phyloP scores from a whole-genome alignment of 352 stramenopile genomes.

The Phytophthora capsici region DNA sequence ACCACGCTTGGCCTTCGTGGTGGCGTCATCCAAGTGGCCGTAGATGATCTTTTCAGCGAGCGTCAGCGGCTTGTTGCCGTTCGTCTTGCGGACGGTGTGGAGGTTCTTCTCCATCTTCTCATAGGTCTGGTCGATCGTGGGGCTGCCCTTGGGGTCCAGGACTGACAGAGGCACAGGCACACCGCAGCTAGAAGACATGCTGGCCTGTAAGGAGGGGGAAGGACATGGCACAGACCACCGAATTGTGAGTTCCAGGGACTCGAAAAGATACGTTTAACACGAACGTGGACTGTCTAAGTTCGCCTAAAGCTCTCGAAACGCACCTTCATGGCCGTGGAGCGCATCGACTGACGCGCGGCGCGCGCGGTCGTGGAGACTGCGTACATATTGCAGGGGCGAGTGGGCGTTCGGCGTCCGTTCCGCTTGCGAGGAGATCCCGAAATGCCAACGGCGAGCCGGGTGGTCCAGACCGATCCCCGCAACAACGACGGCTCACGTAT shows the following conservation, averaged over 20 bases:
- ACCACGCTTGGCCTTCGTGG: conserved; percentile 82
- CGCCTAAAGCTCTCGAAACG: conserved; percentile 4
- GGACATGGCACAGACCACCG: conserved; percentile 12
- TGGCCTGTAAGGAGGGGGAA: conserved; percentile 40
- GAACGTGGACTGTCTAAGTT: conserved; percentile 8
- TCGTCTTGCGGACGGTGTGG: conserved; percentile 88
- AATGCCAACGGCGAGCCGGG: conserved; percentile 47
- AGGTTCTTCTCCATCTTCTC: conserved; percentile 93
- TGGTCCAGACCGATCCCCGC: conserved; percentile 29
- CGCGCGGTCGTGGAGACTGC: conserved; percentile 65
- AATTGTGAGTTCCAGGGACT: conserved; percentile 11
- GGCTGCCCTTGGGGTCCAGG: conserved; percentile 90
- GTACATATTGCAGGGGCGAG: conserved; percentile 48
- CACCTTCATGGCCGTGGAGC: conserved; percentile 71
- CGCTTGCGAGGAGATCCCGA: conserved; percentile 75
- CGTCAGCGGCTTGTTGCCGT: conserved; percentile 90
- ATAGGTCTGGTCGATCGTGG: conserved; percentile 94
- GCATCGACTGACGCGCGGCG: conserved; percentile 71
- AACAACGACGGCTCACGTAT: conserved; percentile 14
- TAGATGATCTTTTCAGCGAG: conserved; percentile 96
- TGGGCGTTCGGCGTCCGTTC: conserved; percentile 34
- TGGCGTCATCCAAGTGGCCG: conserved; percentile 91
- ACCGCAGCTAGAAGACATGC: conserved; percentile 80
- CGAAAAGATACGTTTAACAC: conserved; percentile 30
- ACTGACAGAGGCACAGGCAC: conserved; percentile 85